These are phyloP conservation scores for Chlorokybus atmophyticus DNA, from an alignment of 139 green algal genomes.

Conservation along the genomic window DNA sequence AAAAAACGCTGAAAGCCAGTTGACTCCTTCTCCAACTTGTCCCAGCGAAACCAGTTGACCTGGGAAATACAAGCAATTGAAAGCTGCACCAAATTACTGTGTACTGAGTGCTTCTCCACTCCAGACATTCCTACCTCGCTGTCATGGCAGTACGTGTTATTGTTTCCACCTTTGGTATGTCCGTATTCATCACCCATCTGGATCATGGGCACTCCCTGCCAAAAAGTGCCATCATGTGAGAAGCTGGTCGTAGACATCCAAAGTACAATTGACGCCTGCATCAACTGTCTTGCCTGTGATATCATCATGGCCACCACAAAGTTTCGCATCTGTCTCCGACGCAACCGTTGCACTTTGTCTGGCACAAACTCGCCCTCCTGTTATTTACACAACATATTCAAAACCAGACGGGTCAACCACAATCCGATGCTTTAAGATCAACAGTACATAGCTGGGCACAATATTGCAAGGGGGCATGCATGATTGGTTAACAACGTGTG, in stretches of 20 bases:
- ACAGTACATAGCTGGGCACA: too few relatives aligned
- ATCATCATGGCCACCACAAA: conserved; percentile 72
- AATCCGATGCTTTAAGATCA: too few relatives aligned
- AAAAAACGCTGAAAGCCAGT: conserved; percentile 63
- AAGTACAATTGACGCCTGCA: too few relatives aligned
- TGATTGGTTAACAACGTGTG: too few relatives aligned
- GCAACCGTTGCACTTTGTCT: conserved; percentile 40
- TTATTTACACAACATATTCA: too few relatives aligned
- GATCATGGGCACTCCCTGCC: conserved; percentile 87
- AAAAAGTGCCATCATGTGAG: too few relatives aligned
- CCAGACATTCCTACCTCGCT: conserved; percentile 18
- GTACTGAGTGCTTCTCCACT: too few relatives aligned
- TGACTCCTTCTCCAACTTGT: conserved; percentile 30
- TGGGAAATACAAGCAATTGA: neutral
- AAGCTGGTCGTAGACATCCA: too few relatives aligned
- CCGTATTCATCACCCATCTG: conserved; percentile 93
- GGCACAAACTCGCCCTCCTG: conserved; percentile 55
- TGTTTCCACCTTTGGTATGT: conserved; percentile 89
- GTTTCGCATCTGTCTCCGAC: conserved; percentile 75
- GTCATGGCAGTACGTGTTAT: conserved; percentile 99
- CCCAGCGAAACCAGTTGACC: conserved; percentile 84
- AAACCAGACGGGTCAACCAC: too few relatives aligned
- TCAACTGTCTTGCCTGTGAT: conserved; percentile 31
- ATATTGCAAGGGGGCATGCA: too few relatives aligned
- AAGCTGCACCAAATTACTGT: conserved; percentile 8